A percentile compares a stretch with the other conserved stretches of the same genome.
These are phyloP conservation scores for Wallacemonas sp. DNA, from an alignment of 208 protist genomes.

Conservation along the genomic window DNA sequence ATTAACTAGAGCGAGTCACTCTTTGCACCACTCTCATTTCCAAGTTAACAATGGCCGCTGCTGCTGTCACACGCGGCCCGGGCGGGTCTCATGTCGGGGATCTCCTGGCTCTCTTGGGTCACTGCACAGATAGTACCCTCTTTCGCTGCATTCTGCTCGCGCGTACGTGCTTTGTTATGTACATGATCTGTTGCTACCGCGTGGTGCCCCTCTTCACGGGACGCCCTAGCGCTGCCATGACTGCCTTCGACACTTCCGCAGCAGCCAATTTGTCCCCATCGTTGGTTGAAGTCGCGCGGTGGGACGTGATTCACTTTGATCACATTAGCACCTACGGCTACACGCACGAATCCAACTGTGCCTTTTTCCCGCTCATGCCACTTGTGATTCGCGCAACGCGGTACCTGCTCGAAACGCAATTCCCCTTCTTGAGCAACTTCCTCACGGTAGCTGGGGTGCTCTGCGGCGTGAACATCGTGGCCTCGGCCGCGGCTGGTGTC, in stretches of 20 bases:
- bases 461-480: constrained; percentile 40
- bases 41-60: not conserved
- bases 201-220: constrained; percentile 35
- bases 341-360: constrained; percentile 64
- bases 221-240: constrained; percentile 17
- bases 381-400: constrained; percentile 39
- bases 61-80: no score
- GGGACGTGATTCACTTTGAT: constrained; percentile 79
- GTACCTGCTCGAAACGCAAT: constrained; percentile 26
- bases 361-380: constrained; percentile 76
- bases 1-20: no score
- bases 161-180: constrained; percentile 39
- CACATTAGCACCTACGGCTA: constrained; percentile 76
- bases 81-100: constrained; percentile 11
- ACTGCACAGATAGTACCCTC: constrained; percentile 40
- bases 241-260: constrained; percentile 72
- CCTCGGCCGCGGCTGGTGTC: constrained; percentile 37
- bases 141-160: constrained; percentile 34
- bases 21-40: no score
- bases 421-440: constrained; percentile 28
- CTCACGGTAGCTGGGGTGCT: constrained; percentile 57
- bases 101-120: constrained; percentile 39
- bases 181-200: constrained; percentile 43
- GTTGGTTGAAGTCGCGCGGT: constrained; percentile 56
- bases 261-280: constrained; percentile 30